Conservation (phyloP, 805 yeast genomes). For the Starmerella kuoi region DNA sequence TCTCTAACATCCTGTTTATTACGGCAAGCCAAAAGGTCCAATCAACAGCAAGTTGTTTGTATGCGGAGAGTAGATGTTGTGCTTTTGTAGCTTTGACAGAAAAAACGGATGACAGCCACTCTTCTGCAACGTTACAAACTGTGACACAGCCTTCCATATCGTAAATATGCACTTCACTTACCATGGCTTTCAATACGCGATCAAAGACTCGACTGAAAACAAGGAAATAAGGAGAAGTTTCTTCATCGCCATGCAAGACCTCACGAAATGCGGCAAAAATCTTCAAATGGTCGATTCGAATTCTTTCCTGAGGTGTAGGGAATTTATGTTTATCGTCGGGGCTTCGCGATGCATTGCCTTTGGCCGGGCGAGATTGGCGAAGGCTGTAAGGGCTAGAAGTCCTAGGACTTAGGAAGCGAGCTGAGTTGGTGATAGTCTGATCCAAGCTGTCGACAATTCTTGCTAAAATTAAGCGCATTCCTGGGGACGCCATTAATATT, state of each 20-base stretch:
- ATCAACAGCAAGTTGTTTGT: slow-evolving; percentile 33
- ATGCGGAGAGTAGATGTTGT: not conserved
- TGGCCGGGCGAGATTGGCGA: not conserved
- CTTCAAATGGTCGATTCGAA: slow-evolving; percentile 28
- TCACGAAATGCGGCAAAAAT: slow-evolving; percentile 30
- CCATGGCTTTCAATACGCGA: slow-evolving; percentile 29
- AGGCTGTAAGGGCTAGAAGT: slow-evolving; percentile 11
- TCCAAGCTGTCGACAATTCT: slow-evolving; percentile 23
- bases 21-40: slow-evolving; percentile 73
- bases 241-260: slow-evolving; percentile 29
- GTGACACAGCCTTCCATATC: slow-evolving; percentile 31
- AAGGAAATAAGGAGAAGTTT: slow-evolving; percentile 26
- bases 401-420: slow-evolving; percentile 7
- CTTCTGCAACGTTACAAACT: slow-evolving; percentile 33
- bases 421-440: slow-evolving; percentile 7
- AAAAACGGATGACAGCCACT: slow-evolving; percentile 27
- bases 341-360: not conserved
- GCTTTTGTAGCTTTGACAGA: slow-evolving; percentile 9
- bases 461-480: slow-evolving; percentile 26
- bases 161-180: slow-evolving; percentile 26
- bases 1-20: slow-evolving; percentile 43
- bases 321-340: not conserved
- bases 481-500: slow-evolving; percentile 23
- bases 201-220: slow-evolving; percentile 30
- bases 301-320: not conserved